Evolutionary conservation across 352 stramenopile genomes (phyloP).

Genomic region (Globisporangium polare): DNA sequence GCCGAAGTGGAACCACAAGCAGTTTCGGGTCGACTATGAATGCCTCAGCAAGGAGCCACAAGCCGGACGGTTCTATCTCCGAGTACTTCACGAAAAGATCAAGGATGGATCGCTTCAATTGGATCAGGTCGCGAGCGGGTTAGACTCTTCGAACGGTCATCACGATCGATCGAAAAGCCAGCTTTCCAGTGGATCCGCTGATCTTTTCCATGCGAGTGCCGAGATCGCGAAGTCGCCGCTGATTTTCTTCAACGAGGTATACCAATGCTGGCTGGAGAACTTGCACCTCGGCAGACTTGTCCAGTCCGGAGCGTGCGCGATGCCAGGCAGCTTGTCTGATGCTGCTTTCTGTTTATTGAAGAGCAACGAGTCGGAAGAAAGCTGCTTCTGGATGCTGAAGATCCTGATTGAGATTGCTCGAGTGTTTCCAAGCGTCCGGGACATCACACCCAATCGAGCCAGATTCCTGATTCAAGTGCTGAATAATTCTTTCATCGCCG

Average conservation of each 20-base stretch:
- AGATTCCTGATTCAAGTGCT: slow-evolving; percentile 51
- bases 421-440: slow-evolving; percentile 51
- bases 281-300: slow-evolving; percentile 42
- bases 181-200: slow-evolving; percentile 17
- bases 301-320: slow-evolving; percentile 29
- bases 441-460: slow-evolving; percentile 39
- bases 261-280: slow-evolving; percentile 80
- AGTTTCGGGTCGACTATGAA: slow-evolving; percentile 63
- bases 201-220: slow-evolving; percentile 60
- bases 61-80: slow-evolving; percentile 65
- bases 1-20: slow-evolving; percentile 62
- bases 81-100: slow-evolving; percentile 65
- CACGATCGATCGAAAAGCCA: slow-evolving; percentile 40
- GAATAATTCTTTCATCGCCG: slow-evolving; percentile 41
- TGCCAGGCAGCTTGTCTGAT: slow-evolving; percentile 25
- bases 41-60: slow-evolving; percentile 60
- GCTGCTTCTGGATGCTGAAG: slow-evolving; percentile 60
- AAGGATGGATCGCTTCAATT: slow-evolving; percentile 67
- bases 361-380: slow-evolving; percentile 29
- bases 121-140: slow-evolving; percentile 39
- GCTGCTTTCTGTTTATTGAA: neutral
- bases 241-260: slow-evolving; percentile 75
- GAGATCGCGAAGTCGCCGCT: slow-evolving; percentile 59
- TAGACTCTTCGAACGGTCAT: slow-evolving; percentile 34
- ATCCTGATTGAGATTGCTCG: slow-evolving; percentile 60